A percentile compares a stretch with the other conserved stretches of the same genome.
These are phyloP conservation scores for Smittium mucronatum DNA, from an alignment of 371 early-diverging fungal genomes.

Conservation along the genomic window DNA sequence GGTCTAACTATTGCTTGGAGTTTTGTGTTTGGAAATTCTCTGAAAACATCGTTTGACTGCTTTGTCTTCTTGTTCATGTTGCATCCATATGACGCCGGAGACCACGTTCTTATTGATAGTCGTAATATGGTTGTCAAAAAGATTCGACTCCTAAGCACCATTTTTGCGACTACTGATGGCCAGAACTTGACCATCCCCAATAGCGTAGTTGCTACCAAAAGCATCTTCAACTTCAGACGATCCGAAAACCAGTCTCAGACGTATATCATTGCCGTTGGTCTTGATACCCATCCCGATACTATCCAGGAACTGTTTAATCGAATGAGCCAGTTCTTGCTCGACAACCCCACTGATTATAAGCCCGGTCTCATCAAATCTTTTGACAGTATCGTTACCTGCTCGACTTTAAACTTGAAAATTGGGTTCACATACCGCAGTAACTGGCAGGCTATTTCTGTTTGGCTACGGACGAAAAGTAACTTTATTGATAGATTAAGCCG, in stretches of 20 bases:
- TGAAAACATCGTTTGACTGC: slow-evolving; percentile 52
- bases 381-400: neutral
- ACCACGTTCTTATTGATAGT: slow-evolving; percentile 53
- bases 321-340: neutral
- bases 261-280: neutral
- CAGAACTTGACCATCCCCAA: slow-evolving; percentile 62
- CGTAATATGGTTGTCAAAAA: slow-evolving; percentile 56
- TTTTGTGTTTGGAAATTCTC: slow-evolving; percentile 52
- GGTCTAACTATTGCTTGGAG: slow-evolving; percentile 45
- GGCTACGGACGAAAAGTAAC: neutral
- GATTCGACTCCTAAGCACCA: slow-evolving; percentile 58
- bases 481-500: neutral
- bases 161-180: slow-evolving; percentile 52
- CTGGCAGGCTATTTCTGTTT: neutral
- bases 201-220: slow-evolving; percentile 44
- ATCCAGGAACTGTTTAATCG: neutral
- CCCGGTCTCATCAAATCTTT: neutral
- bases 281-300: neutral
- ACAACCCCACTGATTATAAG: neutral
- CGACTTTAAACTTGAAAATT: neutral
- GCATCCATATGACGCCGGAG: slow-evolving; percentile 63
- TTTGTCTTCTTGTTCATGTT: slow-evolving; percentile 58
- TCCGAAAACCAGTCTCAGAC: slow-evolving; percentile 27
- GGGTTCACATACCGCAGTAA: neutral
- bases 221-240: slow-evolving; percentile 55